Conservation (phyloP, 78 protist genomes). For the Isochrysis galbana region DNA sequence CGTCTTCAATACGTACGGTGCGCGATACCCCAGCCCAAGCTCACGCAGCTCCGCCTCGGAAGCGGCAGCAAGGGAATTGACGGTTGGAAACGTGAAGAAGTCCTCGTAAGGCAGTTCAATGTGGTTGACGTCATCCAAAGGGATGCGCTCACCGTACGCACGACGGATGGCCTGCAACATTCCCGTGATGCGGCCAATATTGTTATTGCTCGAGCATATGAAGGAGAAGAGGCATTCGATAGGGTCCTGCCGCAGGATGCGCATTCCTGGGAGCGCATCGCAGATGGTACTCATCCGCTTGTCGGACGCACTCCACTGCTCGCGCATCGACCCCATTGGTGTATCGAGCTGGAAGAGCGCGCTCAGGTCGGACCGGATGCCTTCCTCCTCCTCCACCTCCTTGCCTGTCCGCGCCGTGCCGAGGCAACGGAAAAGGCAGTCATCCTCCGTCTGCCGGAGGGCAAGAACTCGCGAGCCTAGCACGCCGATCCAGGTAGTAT, state of each 20-base stretch:
- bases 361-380: not conserved
- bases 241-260: constrained; percentile 68
- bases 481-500: not conserved
- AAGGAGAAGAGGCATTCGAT: constrained; percentile 82
- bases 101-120: not conserved
- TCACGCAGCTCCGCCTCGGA: constrained; percentile 64
- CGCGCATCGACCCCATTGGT: constrained; percentile 6
- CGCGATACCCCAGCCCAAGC: constrained; percentile 86
- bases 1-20: constrained; percentile 59
- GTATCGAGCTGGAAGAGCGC: constrained; percentile 26
- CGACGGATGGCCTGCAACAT: constrained; percentile 46
- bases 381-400: not conserved
- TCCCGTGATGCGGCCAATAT: constrained; percentile 75
- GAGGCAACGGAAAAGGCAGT: not conserved
- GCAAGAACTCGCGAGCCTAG: not conserved
- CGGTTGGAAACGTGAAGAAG: constrained; percentile 55
- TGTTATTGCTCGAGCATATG: constrained; percentile 89
- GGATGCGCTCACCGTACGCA: not conserved
- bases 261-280: not conserved
- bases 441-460: not conserved
- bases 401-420: not conserved
- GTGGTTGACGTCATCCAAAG: too few species aligned
- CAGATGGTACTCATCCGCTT: not conserved
- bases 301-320: not conserved
- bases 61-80: constrained; percentile 33